Conservation (phyloP, 305 asterid genomes). For the Striga hermonthica region DNA sequence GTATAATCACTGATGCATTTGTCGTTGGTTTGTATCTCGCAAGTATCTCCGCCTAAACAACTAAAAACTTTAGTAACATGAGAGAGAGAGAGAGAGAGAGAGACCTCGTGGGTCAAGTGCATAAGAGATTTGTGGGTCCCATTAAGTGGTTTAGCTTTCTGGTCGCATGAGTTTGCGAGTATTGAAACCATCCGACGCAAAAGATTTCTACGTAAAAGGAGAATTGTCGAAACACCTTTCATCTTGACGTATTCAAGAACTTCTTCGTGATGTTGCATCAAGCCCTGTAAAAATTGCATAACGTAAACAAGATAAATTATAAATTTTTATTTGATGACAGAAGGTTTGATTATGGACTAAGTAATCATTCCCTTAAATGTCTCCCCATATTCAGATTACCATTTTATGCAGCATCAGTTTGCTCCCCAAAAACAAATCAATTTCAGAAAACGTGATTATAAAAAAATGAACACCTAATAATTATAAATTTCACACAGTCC, state of each 20-base stretch:
- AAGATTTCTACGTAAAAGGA: constrained; percentile 85
- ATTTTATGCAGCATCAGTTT: no score
- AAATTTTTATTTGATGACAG: neutral
- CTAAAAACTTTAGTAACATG: constrained; percentile 4
- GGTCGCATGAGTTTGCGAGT: constrained; percentile 87
- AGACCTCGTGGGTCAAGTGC: constrained; percentile 71
- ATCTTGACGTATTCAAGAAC: constrained; percentile 69
- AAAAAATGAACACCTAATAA: no score
- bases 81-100: constrained; percentile 1
- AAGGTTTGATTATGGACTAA: neutral
- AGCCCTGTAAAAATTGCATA: constrained; percentile 52
- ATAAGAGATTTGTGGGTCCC: constrained; percentile 95
- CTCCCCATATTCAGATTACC: no score
- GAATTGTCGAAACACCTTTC: constrained; percentile 74
- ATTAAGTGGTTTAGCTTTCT: constrained; percentile 64
- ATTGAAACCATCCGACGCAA: constrained; percentile 80
- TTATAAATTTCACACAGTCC: no score
- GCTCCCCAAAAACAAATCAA: no score
- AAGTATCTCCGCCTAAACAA: constrained; percentile 78
- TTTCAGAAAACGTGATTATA: no score
- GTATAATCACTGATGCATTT: constrained; percentile 53
- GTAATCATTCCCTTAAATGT: no score
- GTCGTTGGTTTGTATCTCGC: constrained; percentile 79
- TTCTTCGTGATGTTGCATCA: constrained; percentile 69
- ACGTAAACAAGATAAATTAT: constrained; percentile 5